These are phyloP conservation scores for Globisporangium spinosum DNA, from an alignment of 352 stramenopile species.

Conservation along the genomic window DNA sequence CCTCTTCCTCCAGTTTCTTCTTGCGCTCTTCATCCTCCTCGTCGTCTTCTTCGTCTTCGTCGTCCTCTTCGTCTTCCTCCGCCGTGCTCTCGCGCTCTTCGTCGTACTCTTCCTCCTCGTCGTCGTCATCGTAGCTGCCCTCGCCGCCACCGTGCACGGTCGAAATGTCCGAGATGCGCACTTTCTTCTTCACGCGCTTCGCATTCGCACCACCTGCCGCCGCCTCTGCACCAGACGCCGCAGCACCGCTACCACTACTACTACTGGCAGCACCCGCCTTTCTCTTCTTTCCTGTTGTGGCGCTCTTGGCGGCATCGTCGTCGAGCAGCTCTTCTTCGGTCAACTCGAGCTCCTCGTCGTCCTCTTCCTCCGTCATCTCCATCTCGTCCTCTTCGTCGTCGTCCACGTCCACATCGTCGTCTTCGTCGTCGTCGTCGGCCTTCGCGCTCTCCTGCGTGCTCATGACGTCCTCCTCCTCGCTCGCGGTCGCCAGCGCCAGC, in stretches of 20 bases:
- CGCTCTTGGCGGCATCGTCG: slow-evolving; percentile 15
- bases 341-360: slow-evolving; percentile 24
- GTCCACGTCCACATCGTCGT: slow-evolving; percentile 38
- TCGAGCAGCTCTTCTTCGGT: slow-evolving; percentile 20
- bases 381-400: slow-evolving; percentile 24
- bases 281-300: neutral
- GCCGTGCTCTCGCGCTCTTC: slow-evolving; percentile 17
- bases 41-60: slow-evolving; percentile 52
- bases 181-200: slow-evolving; percentile 23
- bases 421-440: slow-evolving; percentile 33
- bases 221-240: neutral
- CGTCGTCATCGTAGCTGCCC: slow-evolving; percentile 23
- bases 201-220: neutral
- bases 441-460: slow-evolving; percentile 28
- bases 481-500: neutral
- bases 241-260: neutral
- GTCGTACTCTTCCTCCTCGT: slow-evolving; percentile 22
- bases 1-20: slow-evolving; percentile 48
- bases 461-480: slow-evolving; percentile 18
- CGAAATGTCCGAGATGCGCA: slow-evolving; percentile 23
- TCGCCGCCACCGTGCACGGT: slow-evolving; percentile 18
- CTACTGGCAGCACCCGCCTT: neutral
- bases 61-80: slow-evolving; percentile 31
- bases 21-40: slow-evolving; percentile 31
- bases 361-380: slow-evolving; percentile 48